A percentile compares a stretch with the other conserved stretches of the same genome.
Conservation (phyloP, 108 stramenopile genomes). For the Pinguiococcus pyrenoidosus region DNA sequence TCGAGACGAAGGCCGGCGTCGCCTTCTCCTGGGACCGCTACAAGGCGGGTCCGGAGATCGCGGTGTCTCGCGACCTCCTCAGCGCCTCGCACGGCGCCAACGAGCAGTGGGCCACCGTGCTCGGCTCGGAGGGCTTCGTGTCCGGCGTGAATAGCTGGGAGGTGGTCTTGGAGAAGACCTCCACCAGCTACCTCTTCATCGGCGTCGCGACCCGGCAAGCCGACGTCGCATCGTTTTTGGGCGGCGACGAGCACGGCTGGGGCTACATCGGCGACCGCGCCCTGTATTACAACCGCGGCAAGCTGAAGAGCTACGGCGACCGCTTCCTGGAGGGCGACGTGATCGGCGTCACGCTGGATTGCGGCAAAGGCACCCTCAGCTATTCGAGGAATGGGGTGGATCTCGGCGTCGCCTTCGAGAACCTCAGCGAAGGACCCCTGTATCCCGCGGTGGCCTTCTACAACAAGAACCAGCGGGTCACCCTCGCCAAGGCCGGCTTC, state of each 20-base stretch:
- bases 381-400: slow-evolving; percentile 25
- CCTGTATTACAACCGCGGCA: slow-evolving; percentile 75
- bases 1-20: slow-evolving; percentile 9
- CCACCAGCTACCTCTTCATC: slow-evolving; percentile 82
- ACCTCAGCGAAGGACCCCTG: slow-evolving; percentile 8
- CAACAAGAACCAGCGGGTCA: slow-evolving; percentile 25
- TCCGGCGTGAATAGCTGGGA: slow-evolving; percentile 30
- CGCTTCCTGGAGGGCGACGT: slow-evolving; percentile 25
- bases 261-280: slow-evolving; percentile 93
- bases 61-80: slow-evolving; percentile 5
- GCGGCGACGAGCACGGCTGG: slow-evolving; percentile 92
- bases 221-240: slow-evolving; percentile 73
- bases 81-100: slow-evolving; percentile 13
- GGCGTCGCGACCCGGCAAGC: slow-evolving; percentile 79
- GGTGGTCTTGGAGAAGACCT: slow-evolving; percentile 59
- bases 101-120: slow-evolving; percentile 36
- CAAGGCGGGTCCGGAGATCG: slow-evolving; percentile 11
- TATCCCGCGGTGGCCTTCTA: slow-evolving; percentile 36
- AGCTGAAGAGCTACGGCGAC: slow-evolving; percentile 46
- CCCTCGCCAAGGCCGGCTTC: slow-evolving; percentile 3
- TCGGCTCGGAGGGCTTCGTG: slow-evolving; percentile 18
- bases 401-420: slow-evolving; percentile 16
- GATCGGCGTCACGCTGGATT: slow-evolving; percentile 17
- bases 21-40: slow-evolving; percentile 14
- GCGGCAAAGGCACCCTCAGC: slow-evolving; percentile 15